phyloP scores from a whole-genome alignment of 163 green algal genomes.

The Scenedesmus sp. region DNA sequence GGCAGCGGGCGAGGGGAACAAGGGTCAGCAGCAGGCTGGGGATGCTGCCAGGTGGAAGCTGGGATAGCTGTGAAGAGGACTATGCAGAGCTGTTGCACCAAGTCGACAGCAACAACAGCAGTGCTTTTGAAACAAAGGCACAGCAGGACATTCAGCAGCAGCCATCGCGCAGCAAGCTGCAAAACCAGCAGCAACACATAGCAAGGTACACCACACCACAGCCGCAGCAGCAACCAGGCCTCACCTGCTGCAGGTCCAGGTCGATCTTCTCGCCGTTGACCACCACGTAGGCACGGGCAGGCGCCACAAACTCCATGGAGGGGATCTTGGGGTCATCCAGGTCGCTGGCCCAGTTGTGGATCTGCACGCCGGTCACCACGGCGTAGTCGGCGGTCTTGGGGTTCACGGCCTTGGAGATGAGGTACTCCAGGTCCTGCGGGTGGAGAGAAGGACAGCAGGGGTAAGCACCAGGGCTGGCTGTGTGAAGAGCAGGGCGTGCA shows the following conservation, averaged over 20 bases:
- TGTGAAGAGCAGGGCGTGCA: not conserved
- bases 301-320: constrained; percentile 81
- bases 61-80: too few relatives aligned
- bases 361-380: constrained; percentile 83
- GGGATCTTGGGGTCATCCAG: constrained; percentile 53
- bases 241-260: constrained; percentile 67
- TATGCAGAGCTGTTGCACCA: not conserved
- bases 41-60: too few relatives aligned
- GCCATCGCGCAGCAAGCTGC: too few relatives aligned
- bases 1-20: not conserved
- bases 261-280: constrained; percentile 74
- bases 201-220: too few relatives aligned
- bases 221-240: not conserved
- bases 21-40: not conserved
- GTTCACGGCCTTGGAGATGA: constrained; percentile 85
- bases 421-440: constrained; percentile 79
- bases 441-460: not conserved
- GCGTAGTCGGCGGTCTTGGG: constrained; percentile 87
- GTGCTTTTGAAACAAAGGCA: too few relatives aligned
- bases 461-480: not conserved
- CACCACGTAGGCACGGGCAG: constrained; percentile 75
- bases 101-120: too few relatives aligned
- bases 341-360: constrained; percentile 80
- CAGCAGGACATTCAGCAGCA: too few relatives aligned
- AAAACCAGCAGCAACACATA: too few relatives aligned